Percentiles rank a stretch among this genome's conserved stretches.
Conservation (phyloP, 352 stramenopile genomes). For the Phytophthora meadii region DNA sequence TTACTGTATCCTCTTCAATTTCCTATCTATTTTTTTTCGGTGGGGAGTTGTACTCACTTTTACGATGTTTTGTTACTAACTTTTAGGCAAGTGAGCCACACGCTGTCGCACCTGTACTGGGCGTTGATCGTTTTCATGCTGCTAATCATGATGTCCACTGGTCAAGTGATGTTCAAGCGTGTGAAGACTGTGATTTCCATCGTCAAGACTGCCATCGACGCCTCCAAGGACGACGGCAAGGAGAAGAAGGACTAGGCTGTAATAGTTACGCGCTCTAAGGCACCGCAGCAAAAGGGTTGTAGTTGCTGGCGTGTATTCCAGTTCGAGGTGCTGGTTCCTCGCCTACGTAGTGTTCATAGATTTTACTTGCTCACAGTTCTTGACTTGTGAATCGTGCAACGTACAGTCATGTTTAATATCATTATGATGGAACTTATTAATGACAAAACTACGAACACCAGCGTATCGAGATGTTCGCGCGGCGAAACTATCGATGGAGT, state of each 20-base stretch:
- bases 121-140: slow-evolving; percentile 90
- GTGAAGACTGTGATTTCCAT: slow-evolving; percentile 81
- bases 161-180: slow-evolving; percentile 87
- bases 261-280: slow-evolving; percentile 15
- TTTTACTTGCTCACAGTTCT: slow-evolving; percentile 15
- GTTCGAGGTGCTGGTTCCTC: slow-evolving; percentile 19
- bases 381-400: neutral
- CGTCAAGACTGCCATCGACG: slow-evolving; percentile 68
- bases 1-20: slow-evolving; percentile 22
- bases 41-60: slow-evolving; percentile 12
- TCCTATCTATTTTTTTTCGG: slow-evolving; percentile 2
- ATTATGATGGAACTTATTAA: neutral
- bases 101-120: slow-evolving; percentile 88
- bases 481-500: slow-evolving; percentile 13
- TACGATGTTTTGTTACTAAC: slow-evolving; percentile 12
- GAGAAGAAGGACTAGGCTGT: slow-evolving; percentile 68
- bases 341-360: slow-evolving; percentile 35
- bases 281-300: slow-evolving; percentile 7
- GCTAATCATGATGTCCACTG: slow-evolving; percentile 82
- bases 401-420: neutral
- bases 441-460: neutral
- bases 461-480: slow-evolving; percentile 10
- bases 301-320: slow-evolving; percentile 19
- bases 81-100: slow-evolving; percentile 84
- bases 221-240: slow-evolving; percentile 53